phyloP scores from a whole-genome alignment of 2,329 filamentous ascomycete genomes.

The Pseudonectria foliicola region DNA sequence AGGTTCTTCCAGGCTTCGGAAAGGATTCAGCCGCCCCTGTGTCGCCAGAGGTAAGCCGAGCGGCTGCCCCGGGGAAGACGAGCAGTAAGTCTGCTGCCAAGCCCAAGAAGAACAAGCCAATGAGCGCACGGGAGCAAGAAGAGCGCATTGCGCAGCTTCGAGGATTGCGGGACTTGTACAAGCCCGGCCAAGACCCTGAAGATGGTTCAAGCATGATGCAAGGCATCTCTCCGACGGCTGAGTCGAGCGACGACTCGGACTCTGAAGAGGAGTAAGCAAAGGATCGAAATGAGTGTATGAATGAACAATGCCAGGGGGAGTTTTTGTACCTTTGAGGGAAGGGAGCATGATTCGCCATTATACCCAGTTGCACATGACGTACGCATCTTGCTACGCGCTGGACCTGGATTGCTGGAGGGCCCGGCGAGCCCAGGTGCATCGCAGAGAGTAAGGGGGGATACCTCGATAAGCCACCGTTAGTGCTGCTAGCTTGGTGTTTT shows the following conservation, averaged over 20 bases:
- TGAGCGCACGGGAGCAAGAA: slow-evolving; percentile 65
- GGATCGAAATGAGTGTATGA: slow-evolving; percentile 16
- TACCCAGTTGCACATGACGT: slow-evolving; percentile 21
- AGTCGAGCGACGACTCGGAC: slow-evolving; percentile 39
- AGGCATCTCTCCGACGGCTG: slow-evolving; percentile 23
- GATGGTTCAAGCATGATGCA: slow-evolving; percentile 20
- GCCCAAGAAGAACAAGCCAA: slow-evolving; percentile 68
- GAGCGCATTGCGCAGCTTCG: slow-evolving; percentile 55
- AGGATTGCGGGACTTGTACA: slow-evolving; percentile 41
- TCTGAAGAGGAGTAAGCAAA: slow-evolving; percentile 38
- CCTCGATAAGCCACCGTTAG: slow-evolving; percentile 3
- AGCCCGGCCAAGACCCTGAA: slow-evolving; percentile 25
- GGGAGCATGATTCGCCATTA: slow-evolving; percentile 19
- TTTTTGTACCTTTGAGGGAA: slow-evolving; percentile 13
- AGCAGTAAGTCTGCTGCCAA: slow-evolving; percentile 35
- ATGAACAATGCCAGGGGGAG: slow-evolving; percentile 14
- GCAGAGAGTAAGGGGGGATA: no score
- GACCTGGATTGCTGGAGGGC: slow-evolving; percentile 1
- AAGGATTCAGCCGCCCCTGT: slow-evolving; percentile 24
- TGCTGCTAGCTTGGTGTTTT: slow-evolving; percentile 13
- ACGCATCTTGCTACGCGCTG: slow-evolving; percentile 15
- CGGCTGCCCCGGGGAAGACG: slow-evolving; percentile 15
- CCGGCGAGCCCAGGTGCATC: no score
- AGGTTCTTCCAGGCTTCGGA: slow-evolving; percentile 34
- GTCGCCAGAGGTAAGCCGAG: slow-evolving; percentile 25